Conservation (phyloP, 2,329 filamentous ascomycete species). For the Decorospora gaudefroyi region DNA sequence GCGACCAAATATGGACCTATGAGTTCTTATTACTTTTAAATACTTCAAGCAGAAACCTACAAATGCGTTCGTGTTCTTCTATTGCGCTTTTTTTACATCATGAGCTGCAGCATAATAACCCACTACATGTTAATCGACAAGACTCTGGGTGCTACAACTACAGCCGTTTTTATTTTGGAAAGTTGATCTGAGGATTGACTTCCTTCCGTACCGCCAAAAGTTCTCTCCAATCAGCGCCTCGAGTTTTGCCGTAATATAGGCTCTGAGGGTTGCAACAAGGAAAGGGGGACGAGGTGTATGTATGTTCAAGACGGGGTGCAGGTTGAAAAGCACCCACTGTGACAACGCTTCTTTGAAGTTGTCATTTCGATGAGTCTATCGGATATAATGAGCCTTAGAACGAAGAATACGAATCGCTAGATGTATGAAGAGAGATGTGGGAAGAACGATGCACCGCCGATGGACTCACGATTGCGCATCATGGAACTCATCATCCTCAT, state of each 20-base stretch:
- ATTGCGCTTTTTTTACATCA: no score
- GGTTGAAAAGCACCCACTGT: conserved; percentile 22
- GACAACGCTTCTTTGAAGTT: conserved; percentile 4
- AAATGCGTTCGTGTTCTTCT: no score
- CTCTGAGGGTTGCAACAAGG: background rate
- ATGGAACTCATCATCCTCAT: conserved; percentile 54
- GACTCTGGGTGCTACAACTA: no score
- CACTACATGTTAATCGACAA: no score
- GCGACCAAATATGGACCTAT: no score
- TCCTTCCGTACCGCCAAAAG: no score
- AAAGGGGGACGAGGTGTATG: background rate
- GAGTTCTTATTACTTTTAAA: no score
- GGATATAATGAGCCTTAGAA: conserved; percentile 9
- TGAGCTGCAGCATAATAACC: no score
- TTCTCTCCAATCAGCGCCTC: no score
- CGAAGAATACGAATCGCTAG: background rate
- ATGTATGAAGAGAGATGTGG: background rate
- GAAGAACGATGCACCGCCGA: background rate
- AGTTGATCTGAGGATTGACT: no score
- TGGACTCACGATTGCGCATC: conserved; percentile 50
- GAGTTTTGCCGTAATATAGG: background rate
- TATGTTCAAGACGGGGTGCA: conserved; percentile 15
- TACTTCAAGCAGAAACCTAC: no score
- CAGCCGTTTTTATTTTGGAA: no score
- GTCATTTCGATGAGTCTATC: conserved; percentile 12